These are phyloP conservation scores for Adansonia gregorii DNA, from an alignment of 441 rosid genomes.

Conservation along the genomic window DNA sequence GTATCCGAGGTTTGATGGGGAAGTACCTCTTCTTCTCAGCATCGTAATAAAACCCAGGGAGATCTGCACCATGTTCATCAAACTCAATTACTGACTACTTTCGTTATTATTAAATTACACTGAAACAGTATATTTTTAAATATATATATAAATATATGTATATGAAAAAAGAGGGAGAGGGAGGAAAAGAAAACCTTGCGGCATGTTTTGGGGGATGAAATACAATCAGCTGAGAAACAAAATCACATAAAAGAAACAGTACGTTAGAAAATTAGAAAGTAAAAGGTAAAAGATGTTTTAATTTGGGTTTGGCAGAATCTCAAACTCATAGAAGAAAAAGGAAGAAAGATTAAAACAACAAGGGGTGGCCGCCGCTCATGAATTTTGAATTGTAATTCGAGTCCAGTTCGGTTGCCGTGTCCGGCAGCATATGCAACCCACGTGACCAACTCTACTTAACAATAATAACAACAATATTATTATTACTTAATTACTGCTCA, in stretches of 20 bases:
- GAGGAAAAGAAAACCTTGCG: background rate
- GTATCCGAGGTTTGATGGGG: slow-evolving; percentile 59
- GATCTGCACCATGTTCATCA: slow-evolving; percentile 39
- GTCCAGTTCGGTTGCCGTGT: background rate
- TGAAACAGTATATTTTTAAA: background rate
- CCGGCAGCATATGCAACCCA: background rate
- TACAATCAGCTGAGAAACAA: background rate
- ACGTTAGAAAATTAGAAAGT: background rate
- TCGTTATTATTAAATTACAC: background rate
- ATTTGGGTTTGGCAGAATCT: background rate
- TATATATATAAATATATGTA: too few relatives aligned
- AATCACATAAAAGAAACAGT: background rate
- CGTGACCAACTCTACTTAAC: background rate
- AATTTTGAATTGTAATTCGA: background rate
- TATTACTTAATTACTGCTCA: too few relatives aligned
- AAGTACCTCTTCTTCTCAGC: slow-evolving; percentile 68
- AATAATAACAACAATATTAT: too few relatives aligned
- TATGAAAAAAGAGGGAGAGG: background rate
- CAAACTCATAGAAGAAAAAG: background rate
- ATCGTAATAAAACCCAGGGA: slow-evolving; percentile 64
- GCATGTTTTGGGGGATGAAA: slow-evolving; percentile 21
- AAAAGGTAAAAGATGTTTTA: background rate
- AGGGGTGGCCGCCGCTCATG: background rate
- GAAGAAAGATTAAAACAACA: background rate
- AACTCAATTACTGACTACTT: background rate